A percentile compares a stretch with the other conserved stretches of the same genome.
phyloP scores from a whole-genome alignment of 176 grass and related monocot species.

The Tillandsia fasciculata region DNA sequence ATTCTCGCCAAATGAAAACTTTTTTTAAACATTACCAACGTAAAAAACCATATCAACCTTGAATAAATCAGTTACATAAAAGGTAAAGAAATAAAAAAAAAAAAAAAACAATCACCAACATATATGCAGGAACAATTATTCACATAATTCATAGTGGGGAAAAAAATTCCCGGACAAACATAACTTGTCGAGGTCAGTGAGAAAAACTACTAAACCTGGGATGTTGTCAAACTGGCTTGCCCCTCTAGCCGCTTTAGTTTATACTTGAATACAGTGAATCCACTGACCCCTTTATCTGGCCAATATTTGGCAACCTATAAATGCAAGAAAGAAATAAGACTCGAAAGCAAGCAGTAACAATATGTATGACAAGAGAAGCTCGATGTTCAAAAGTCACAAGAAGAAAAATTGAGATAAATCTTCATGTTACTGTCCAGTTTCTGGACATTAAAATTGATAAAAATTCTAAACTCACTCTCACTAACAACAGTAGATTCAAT shows the following conservation, averaged over 20 bases:
- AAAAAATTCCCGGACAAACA: no score
- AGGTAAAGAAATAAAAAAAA: no score
- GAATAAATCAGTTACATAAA: no score
- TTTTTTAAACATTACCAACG: no score
- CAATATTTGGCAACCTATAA: conserved; percentile 61
- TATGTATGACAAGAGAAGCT: neutral
- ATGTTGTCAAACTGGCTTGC: conserved; percentile 57
- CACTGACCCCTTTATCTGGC: conserved; percentile 52
- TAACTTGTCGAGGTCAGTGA: no score
- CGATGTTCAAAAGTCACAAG: neutral
- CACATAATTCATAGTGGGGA: neutral
- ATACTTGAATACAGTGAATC: conserved; percentile 65
- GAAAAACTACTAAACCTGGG: conserved; percentile 40
- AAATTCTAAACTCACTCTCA: no score
- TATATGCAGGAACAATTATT: neutral
- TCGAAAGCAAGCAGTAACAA: neutral
- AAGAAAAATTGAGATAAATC: neutral
- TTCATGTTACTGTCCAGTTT: neutral
- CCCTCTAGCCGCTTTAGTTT: conserved; percentile 77
- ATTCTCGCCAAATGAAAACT: no score
- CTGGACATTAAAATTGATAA: neutral
- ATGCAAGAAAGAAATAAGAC: neutral
- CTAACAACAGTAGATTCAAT: no score
- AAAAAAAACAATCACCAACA: no score
- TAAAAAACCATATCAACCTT: no score